phyloP scores from a whole-genome alignment of 2,329 filamentous ascomycete species.

The Ophidiomyces ophidiicola region DNA sequence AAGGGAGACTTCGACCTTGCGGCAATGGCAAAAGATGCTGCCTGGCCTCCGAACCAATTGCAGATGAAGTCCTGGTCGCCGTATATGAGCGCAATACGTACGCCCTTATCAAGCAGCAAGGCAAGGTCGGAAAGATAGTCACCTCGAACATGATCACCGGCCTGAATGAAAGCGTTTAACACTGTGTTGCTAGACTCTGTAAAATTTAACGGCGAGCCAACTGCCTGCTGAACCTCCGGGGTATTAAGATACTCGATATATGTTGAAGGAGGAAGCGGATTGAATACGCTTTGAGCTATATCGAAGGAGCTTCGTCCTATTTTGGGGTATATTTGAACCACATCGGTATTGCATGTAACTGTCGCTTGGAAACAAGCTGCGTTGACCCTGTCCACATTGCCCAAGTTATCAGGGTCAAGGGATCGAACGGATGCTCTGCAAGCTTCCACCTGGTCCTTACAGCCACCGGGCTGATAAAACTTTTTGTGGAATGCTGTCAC shows the following conservation, averaged over 20 bases:
- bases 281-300: slow-evolving; percentile 40
- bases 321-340: slow-evolving; percentile 38
- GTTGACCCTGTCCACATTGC: slow-evolving; percentile 36
- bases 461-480: slow-evolving; percentile 39
- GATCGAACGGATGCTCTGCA: slow-evolving; percentile 39
- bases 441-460: slow-evolving; percentile 42
- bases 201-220: slow-evolving; percentile 50
- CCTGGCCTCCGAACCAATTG: slow-evolving; percentile 59
- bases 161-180: slow-evolving; percentile 40
- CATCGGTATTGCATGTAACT: slow-evolving; percentile 45
- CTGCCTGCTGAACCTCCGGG: slow-evolving; percentile 43
- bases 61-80: slow-evolving; percentile 48
- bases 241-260: slow-evolving; percentile 47
- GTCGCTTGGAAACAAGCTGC: slow-evolving; percentile 35
- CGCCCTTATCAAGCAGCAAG: slow-evolving; percentile 46
- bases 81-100: slow-evolving; percentile 62
- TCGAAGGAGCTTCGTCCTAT: slow-evolving; percentile 46
- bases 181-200: slow-evolving; percentile 35
- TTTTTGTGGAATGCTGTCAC: slow-evolving; percentile 37
- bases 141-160: slow-evolving; percentile 52
- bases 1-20: slow-evolving; percentile 26
- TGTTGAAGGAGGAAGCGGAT: slow-evolving; percentile 43
- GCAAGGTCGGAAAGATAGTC: slow-evolving; percentile 50
- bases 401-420: slow-evolving; percentile 40
- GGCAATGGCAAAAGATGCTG: slow-evolving; percentile 51